Evolutionary conservation across 768 basidiomycete species (phyloP).

Genomic region (Leccinum disarticulatum): DNA sequence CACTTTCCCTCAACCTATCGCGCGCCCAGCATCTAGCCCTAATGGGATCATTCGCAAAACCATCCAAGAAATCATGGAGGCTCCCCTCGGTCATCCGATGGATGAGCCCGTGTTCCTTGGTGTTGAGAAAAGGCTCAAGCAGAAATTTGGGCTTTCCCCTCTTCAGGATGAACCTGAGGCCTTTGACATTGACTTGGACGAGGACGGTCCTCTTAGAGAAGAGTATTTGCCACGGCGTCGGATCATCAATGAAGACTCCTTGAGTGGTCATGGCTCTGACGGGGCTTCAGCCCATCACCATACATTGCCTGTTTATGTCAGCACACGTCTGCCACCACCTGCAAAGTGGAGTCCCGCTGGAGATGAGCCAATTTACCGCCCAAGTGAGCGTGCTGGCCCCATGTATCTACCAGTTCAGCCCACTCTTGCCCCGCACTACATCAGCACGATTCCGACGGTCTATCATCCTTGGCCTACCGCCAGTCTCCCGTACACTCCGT

Average conservation of each 20-base stretch:
- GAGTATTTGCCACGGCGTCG: conserved; percentile 79
- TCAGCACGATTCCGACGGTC: conserved; percentile 30
- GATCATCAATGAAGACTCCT: conserved; percentile 18
- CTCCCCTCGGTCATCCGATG: conserved; percentile 35
- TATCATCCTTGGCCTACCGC: conserved; percentile 31
- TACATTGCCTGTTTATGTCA: conserved; percentile 12
- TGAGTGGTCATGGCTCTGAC: neutral
- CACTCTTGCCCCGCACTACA: conserved; percentile 39
- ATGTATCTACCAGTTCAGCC: conserved; percentile 69
- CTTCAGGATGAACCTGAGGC: conserved; percentile 43
- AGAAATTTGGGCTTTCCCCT: conserved; percentile 47
- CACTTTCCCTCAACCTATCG: conserved; percentile 69
- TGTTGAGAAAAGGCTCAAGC: conserved; percentile 60
- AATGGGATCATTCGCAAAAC: conserved; percentile 65
- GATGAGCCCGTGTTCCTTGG: conserved; percentile 69
- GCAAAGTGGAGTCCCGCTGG: conserved; percentile 80
- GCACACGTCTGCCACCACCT: conserved; percentile 60
- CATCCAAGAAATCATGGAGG: conserved; percentile 67
- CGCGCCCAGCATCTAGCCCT: conserved; percentile 72
- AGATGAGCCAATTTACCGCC: conserved; percentile 71
- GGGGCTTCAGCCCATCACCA: conserved; percentile 4
- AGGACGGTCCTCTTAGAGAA: conserved; percentile 78
- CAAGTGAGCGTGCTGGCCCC: conserved; percentile 48
- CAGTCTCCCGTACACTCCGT: conserved; percentile 16
- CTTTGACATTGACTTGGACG: conserved; percentile 76